Percentiles rank a stretch among this genome's conserved stretches.
Evolutionary conservation across 2,329 filamentous ascomycete genomes (phyloP).

Genomic region (Arthrobotrys entomopaga): DNA sequence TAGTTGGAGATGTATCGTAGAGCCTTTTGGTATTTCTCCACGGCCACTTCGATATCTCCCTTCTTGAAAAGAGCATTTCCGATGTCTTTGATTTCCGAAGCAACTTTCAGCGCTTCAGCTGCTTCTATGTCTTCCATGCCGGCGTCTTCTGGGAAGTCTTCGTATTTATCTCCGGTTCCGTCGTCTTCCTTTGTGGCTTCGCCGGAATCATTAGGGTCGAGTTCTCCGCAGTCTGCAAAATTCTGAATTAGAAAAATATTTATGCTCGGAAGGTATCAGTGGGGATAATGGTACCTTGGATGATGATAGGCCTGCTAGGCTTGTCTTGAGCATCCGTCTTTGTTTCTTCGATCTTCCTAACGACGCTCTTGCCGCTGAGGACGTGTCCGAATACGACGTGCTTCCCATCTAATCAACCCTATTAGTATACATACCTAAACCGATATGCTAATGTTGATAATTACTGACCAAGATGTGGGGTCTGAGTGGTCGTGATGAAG

Average conservation of each 20-base stretch:
- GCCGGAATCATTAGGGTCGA: slow-evolving; percentile 76
- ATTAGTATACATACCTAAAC: slow-evolving; percentile 4
- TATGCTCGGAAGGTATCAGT: neutral
- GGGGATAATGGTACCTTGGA: slow-evolving; percentile 65
- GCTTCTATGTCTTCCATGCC: slow-evolving; percentile 70
- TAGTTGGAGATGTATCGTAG: slow-evolving; percentile 89
- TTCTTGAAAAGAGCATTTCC: slow-evolving; percentile 93
- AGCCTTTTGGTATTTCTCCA: slow-evolving; percentile 95
- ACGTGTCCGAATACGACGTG: slow-evolving; percentile 98
- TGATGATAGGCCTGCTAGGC: slow-evolving; percentile 76
- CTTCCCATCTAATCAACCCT: slow-evolving; percentile 76
- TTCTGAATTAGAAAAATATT: neutral
- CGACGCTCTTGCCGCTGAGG: slow-evolving; percentile 87
- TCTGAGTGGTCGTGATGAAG: slow-evolving; percentile 84
- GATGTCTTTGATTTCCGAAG: slow-evolving; percentile 84
- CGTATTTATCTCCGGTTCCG: slow-evolving; percentile 86
- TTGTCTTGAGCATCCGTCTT: slow-evolving; percentile 80
- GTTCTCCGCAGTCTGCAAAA: slow-evolving; percentile 80
- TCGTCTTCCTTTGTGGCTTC: slow-evolving; percentile 76
- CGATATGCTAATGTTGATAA: neutral
- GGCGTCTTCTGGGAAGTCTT: slow-evolving; percentile 94
- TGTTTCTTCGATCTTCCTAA: slow-evolving; percentile 89
- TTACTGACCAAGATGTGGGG: slow-evolving; percentile 30
- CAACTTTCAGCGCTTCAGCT: slow-evolving; percentile 78
- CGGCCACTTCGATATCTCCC: slow-evolving; percentile 74